phyloP scores from a whole-genome alignment of 2,329 filamentous ascomycete genomes.

The Podosphaera leucotricha region DNA sequence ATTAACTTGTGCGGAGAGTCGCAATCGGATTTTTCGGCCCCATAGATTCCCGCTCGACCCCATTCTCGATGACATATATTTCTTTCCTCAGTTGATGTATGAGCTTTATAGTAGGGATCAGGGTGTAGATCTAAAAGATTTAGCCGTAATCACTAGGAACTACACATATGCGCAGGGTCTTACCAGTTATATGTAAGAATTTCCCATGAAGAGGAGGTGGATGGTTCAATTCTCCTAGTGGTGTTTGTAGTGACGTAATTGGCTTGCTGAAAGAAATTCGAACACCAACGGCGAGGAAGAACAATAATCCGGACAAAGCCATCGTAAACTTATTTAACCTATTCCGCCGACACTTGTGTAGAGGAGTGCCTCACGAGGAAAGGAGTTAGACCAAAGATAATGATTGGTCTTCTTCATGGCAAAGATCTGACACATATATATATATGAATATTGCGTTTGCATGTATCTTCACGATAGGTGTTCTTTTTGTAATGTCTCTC shows the following conservation, averaged over 20 bases:
- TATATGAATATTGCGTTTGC: too few species aligned
- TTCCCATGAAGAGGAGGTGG: conserved; percentile 35
- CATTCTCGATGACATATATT: conserved; percentile 57
- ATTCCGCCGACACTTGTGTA: too few species aligned
- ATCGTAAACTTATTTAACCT: not conserved
- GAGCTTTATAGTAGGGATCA: conserved; percentile 63
- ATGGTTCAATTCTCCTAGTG: conserved; percentile 12
- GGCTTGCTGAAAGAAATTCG: not conserved
- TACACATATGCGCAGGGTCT: conserved; percentile 12
- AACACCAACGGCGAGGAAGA: not conserved
- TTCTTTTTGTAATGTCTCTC: too few species aligned
- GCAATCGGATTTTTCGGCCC: conserved; percentile 70
- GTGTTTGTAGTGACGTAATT: conserved; percentile 3
- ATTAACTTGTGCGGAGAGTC: conserved; percentile 62
- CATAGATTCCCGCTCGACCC: conserved; percentile 59
- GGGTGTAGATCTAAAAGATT: conserved; percentile 68
- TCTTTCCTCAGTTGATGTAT: conserved; percentile 44
- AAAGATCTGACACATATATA: too few species aligned
- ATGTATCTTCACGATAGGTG: too few species aligned
- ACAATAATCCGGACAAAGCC: not conserved
- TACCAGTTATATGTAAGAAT: conserved; percentile 79
- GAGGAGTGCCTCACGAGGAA: too few species aligned
- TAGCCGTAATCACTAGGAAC: conserved; percentile 7
- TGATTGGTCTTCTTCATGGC: too few species aligned
- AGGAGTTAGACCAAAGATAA: too few species aligned